Conservation (phyloP, 345 rosid species). For the Hibiscus tridactylites region DNA sequence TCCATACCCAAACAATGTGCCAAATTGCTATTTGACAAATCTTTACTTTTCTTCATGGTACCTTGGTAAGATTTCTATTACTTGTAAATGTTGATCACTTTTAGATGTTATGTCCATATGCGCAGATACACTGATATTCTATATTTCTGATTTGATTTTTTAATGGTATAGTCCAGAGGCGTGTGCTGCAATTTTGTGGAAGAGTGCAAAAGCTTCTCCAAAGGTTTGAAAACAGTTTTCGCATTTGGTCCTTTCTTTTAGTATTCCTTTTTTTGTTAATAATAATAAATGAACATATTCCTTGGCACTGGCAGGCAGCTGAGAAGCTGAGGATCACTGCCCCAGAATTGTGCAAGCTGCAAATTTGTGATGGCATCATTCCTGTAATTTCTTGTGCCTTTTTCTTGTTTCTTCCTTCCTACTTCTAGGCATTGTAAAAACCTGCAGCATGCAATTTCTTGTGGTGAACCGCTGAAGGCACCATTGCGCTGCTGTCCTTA, state of each 20-base stretch:
- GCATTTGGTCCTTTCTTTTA: conserved; percentile 7
- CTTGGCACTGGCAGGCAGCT: conserved; percentile 67
- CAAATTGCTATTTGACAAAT: not conserved
- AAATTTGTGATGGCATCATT: conserved; percentile 80
- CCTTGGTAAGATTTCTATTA: not conserved
- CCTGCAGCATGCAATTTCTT: not conserved
- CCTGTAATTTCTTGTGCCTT: conserved; percentile 41
- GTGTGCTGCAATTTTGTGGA: conserved; percentile 94
- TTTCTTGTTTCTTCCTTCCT: not conserved
- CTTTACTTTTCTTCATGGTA: conserved; percentile 1
- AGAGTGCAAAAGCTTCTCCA: conserved; percentile 85
- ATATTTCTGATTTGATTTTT: conserved; percentile 4
- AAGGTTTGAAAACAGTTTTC: conserved; percentile 39
- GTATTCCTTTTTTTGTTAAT: conserved; percentile 1
- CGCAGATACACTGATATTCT: conserved; percentile 4
- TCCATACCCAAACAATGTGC: not conserved
- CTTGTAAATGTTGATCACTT: not conserved
- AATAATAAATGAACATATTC: not conserved
- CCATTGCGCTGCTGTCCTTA: not conserved
- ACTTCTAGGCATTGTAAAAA: not conserved
- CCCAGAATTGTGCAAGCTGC: conserved; percentile 55
- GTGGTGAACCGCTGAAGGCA: not conserved
- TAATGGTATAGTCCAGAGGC: conserved; percentile 78
- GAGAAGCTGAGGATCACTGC: conserved; percentile 84
- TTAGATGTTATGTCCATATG: not conserved